Evolutionary conservation across 495 filamentous ascomycete species (phyloP).

Genomic region (Pseudoneurospora amorphoporcata): DNA sequence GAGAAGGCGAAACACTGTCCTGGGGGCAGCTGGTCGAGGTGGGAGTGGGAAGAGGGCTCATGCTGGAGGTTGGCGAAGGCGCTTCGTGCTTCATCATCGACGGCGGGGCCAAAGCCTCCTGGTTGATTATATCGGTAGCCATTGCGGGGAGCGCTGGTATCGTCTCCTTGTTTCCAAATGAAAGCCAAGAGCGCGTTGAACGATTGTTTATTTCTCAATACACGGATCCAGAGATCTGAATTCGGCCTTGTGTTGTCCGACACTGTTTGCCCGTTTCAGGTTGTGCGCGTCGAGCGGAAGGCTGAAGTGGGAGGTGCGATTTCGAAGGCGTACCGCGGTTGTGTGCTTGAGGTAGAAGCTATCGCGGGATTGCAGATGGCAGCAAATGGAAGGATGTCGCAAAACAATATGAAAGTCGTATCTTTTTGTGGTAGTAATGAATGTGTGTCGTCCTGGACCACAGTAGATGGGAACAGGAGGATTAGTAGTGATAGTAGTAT

Average conservation of each 20-base stretch:
- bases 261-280: not conserved
- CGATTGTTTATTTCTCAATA: not conserved
- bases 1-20: constrained; percentile 35
- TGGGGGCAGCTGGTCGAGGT: constrained; percentile 24
- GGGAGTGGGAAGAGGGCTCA: constrained; percentile 17
- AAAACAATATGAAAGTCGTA: constrained; percentile 15
- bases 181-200: not conserved
- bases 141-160: constrained; percentile 7
- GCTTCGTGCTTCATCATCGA: constrained; percentile 5
- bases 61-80: constrained; percentile 14
- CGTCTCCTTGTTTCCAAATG: not conserved
- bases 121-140: constrained; percentile 24
- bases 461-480: constrained; percentile 16
- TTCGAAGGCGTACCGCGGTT: not conserved
- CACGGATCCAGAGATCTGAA: not conserved
- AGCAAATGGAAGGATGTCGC: not conserved
- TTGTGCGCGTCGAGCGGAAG: not conserved
- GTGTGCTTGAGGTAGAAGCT: not conserved
- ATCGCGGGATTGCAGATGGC: not conserved
- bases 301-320: not conserved
- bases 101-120: constrained; percentile 14
- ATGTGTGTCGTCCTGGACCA: constrained; percentile 27
- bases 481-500: constrained; percentile 1
- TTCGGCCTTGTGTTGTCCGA: not conserved
- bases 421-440: constrained; percentile 8